Evolutionary conservation across 2,329 filamentous ascomycete species (phyloP), one percentile per base, ranked within the genome.

Genomic region (Scedosporium boydii): DNA sequence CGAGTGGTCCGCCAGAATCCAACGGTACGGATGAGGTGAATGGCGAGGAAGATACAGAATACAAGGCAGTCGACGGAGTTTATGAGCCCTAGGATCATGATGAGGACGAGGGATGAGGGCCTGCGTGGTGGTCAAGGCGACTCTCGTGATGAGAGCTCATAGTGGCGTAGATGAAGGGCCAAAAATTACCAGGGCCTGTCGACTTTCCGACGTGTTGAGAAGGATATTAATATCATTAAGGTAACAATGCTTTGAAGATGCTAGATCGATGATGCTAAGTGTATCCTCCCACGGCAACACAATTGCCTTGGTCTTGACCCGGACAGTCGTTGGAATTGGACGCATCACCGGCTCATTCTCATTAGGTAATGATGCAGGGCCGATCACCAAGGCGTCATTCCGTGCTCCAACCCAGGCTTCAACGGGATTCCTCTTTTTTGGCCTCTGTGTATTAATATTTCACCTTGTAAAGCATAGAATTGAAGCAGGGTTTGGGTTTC

Each of bases 1-100:
- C 74, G 69, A 29, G 84, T 69, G 1, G 87, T 86, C 58, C 78
- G 75, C 62, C 86, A 73, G 16, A 90, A 69, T 29, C 89, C 88
- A 64, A 87, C 86, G 63, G 87, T 83, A 65, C 87, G 75, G 41
- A 93, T 75, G 44, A 95, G 77, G 73, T 93, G 88, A 3, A 88
- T 89, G 3, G 85, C 77, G 14, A 93, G 81, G 68, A 90, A 87
- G 51, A 87, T 60, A 58, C 89, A 80, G 70, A 93, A 95, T 63
- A 87, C 84, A 34, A 88, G 63, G 76, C 89, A 92, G 76, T 95
- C 91, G 29, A 91, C 72, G 73, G 88, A 88, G 6, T 87, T 90
- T 55, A 95, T 84, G 63, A 88, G 86, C 42, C 84, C 83, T 51
- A 95, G 78, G 64, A 91, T 87, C 88, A 93, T 92, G 65, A 64